Evolutionary conservation across 257 asterid species (phyloP).

Genomic region (Plantago ovata): DNA sequence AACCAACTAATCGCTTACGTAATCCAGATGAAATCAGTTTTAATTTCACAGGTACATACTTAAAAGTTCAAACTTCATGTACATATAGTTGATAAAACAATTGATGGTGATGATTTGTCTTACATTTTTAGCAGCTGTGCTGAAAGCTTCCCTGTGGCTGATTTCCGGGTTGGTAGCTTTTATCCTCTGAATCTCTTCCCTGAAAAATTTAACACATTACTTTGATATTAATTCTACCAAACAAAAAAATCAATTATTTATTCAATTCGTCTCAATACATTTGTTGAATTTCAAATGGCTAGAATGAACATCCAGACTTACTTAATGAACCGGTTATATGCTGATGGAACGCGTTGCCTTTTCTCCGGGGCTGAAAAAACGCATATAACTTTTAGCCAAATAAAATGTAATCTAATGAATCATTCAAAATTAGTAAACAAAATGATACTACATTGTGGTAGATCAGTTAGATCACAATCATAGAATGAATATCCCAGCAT

Average conservation of each 20-base stretch:
- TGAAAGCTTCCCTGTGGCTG: slow-evolving; percentile 91
- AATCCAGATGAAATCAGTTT: no score
- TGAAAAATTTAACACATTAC: slow-evolving; percentile 15
- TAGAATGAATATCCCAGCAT: no score
- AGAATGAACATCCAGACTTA: slow-evolving; percentile 31
- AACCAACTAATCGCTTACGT: no score
- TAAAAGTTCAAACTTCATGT: background rate
- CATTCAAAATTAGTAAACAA: no score
- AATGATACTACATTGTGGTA: no score
- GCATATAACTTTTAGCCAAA: no score
- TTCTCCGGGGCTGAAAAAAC: slow-evolving; percentile 70
- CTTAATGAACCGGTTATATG: slow-evolving; percentile 89
- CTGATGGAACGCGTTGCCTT: slow-evolving; percentile 88
- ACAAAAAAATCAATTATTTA: background rate
- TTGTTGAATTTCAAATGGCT: background rate
- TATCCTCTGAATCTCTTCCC: slow-evolving; percentile 98
- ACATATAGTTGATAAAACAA: no score
- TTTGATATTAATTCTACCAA: background rate
- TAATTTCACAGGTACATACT: no score
- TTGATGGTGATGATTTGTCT: slow-evolving; percentile 20
- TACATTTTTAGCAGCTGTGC: slow-evolving; percentile 94
- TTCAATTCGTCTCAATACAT: background rate
- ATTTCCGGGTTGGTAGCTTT: slow-evolving; percentile 88
- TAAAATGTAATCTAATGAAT: no score
- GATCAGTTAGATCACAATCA: no score